A percentile compares a stretch with the other conserved stretches of the same genome.
Conservation (phyloP, 331 rosid species). For the Malus hybrid region DNA sequence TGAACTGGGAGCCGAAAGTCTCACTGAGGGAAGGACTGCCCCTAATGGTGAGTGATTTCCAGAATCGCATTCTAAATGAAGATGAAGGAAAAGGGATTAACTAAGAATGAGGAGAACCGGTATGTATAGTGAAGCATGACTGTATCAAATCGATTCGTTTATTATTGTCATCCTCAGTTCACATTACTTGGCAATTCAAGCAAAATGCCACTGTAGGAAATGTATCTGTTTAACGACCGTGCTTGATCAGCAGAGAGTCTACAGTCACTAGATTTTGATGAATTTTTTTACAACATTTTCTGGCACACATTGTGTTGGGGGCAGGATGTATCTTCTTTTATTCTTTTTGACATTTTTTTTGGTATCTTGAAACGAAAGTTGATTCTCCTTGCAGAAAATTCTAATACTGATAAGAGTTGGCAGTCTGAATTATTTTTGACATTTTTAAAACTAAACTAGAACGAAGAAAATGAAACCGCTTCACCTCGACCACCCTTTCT, state of each 20-base stretch:
- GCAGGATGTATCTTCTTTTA: constrained; percentile 5
- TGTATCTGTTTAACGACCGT: constrained; percentile 17
- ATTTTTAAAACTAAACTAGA: neutral
- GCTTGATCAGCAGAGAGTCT: constrained; percentile 22
- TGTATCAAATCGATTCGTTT: constrained; percentile 22
- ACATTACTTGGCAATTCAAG: constrained; percentile 21
- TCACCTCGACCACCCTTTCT: neutral
- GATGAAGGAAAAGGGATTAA: constrained; percentile 76
- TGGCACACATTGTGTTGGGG: constrained; percentile 15
- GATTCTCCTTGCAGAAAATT: neutral
- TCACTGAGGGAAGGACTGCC: constrained; percentile 89
- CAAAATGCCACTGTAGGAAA: constrained; percentile 22
- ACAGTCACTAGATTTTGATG: constrained; percentile 17
- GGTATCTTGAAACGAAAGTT: neutral
- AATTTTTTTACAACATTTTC: constrained; percentile 12
- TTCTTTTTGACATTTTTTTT: neutral
- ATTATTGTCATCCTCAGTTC: constrained; percentile 12
- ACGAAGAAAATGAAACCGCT: neutral
- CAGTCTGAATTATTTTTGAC: neutral
- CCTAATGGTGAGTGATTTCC: constrained; percentile 93
- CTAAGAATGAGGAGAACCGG: constrained; percentile 23
- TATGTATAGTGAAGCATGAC: constrained; percentile 38
- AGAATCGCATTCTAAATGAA: constrained; percentile 86
- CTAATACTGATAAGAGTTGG: neutral
- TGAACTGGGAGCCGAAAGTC: constrained; percentile 90